Base-by-base conservation (phyloP, 2,329 filamentous ascomycete species). In the Calonectria hawksworthii region DNA sequence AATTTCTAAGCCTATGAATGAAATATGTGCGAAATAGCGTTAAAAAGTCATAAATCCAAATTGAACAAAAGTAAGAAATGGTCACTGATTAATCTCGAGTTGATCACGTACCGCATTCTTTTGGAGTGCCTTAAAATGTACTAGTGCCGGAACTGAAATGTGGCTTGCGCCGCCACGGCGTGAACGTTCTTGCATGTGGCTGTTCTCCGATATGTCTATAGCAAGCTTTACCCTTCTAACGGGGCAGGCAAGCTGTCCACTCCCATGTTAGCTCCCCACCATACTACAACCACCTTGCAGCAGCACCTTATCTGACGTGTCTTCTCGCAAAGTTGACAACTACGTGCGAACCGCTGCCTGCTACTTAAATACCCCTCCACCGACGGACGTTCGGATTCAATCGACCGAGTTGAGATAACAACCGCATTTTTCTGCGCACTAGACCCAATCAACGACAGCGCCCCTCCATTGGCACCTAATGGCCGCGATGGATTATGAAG, bases 401-500 rank as follows among this genome's bases (percentile, higher is more conserved):
- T 18, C 36, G 23, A 63, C 16, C 3, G 56, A 41, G 23, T 18
- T n/a, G 21, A 10, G 13, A 63, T 41, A 41, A 26, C 34, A 38
- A 26, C 10, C 47, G 16, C n/a, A 69, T 6, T 30, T 52, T 38
- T 51, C 44, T 23, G 38, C 50, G 16, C 26, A 59, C 14, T 6
- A 13, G 21, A n/a, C 34, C 38, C 44, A 28, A n/a, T 52, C 21
- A 26, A 69, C 16, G 30, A 41, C 23, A 41, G 56, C 36, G 56
- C 56, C 56, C 23, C 47, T 47, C 34, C 18, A 32, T n/a, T 64
- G 65, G 61, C 44, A 41, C 47, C 52, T 16, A 26, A 47, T 70
- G 47, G 61, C 51, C 18, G 79, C 66, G 63, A 98, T 98, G 96
- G 96, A 98, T 85, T 98, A 95, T 90, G 96, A 98, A 86, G 91